A percentile compares a stretch with the other conserved stretches of the same genome.
Evolutionary conservation across 495 filamentous ascomycete species (phyloP).

Genomic region (Neurospora africana): DNA sequence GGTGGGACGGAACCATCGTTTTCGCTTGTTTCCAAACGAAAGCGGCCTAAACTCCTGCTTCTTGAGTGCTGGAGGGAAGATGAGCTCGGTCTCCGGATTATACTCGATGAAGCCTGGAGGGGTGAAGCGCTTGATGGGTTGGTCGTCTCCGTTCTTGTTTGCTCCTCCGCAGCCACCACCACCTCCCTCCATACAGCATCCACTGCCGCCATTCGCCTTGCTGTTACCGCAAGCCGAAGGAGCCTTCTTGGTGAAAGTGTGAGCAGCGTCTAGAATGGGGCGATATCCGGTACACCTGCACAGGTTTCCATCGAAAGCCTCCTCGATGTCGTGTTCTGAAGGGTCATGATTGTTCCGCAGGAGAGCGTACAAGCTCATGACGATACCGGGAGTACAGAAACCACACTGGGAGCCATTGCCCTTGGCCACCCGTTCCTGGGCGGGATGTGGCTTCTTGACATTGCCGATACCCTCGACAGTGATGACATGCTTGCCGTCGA

Average conservation of each 20-base stretch:
- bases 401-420: constrained; percentile 57
- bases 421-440: constrained; percentile 84
- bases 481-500: constrained; percentile 97
- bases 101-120: constrained; percentile 87
- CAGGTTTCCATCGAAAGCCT: constrained; percentile 90
- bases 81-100: constrained; percentile 84
- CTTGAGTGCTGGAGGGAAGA: constrained; percentile 76
- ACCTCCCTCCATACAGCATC: constrained; percentile 57
- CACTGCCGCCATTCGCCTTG: constrained; percentile 48
- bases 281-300: constrained; percentile 94
- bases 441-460: constrained; percentile 75
- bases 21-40: constrained; percentile 87
- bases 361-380: constrained; percentile 87
- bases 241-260: constrained; percentile 48
- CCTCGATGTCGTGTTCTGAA: constrained; percentile 67
- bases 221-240: constrained; percentile 45
- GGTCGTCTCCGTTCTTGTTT: constrained; percentile 30
- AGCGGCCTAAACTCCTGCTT: constrained; percentile 76
- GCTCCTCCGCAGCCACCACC: constrained; percentile 50
- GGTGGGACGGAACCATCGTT: constrained; percentile 86
- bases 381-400: constrained; percentile 95
- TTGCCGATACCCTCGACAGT: constrained; percentile 97
- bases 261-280: constrained; percentile 85
- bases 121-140: constrained; percentile 59
- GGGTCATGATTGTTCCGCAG: constrained; percentile 61